Percentiles rank a stretch among this genome's conserved stretches.
These are phyloP conservation scores for Ligustrum vulgare DNA, from an alignment of 257 asterid genomes.

Conservation along the genomic window DNA sequence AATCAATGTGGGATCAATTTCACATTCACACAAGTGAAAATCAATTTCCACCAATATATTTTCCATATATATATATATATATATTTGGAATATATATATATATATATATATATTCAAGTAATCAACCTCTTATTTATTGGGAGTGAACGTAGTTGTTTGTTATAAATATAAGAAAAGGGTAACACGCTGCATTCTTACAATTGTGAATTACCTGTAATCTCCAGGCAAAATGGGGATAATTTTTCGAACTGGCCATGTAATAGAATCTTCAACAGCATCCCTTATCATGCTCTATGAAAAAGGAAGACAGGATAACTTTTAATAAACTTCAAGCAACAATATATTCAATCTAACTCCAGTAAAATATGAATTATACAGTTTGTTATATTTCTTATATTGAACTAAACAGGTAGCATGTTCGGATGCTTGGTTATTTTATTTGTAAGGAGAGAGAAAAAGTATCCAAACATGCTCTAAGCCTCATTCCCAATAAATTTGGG, in stretches of 20 bases:
- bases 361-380: neutral
- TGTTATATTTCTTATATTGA: neutral
- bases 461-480: neutral
- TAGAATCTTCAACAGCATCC: conserved; percentile 83
- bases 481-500: neutral
- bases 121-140: neutral
- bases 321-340: neutral
- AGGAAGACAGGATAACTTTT: conserved; percentile 1
- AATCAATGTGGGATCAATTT: no score
- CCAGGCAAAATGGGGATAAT: conserved; percentile 82
- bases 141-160: neutral
- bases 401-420: neutral
- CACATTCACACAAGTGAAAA: no score
- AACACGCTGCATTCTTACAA: conserved; percentile 3
- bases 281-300: conserved; percentile 61
- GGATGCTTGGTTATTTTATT: neutral
- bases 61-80: no score
- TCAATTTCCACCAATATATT: no score
- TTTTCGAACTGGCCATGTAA: conserved; percentile 85
- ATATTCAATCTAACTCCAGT: neutral
- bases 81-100: no score
- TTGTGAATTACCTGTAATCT: conserved; percentile 57
- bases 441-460: neutral
- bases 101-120: neutral
- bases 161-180: neutral